These are phyloP conservation scores for Bimuria novae-zelandiae DNA, from an alignment of 2,329 filamentous ascomycete species.

Conservation along the genomic window DNA sequence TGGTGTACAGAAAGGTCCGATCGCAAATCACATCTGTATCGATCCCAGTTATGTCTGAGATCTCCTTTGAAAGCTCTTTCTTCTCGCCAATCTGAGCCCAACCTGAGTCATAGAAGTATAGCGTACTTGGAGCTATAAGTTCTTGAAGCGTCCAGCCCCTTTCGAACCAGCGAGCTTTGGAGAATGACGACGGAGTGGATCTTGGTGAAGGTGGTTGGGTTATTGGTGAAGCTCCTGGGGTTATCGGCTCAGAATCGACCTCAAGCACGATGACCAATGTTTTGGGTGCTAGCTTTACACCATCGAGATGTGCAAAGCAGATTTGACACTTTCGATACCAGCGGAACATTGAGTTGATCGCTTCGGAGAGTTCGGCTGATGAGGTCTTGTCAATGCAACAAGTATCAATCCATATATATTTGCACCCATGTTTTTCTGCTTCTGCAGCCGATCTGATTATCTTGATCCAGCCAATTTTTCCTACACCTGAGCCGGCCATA, in stretches of 20 bases:
- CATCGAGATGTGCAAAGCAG: not conserved
- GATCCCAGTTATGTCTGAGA: not conserved
- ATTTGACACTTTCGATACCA: not conserved
- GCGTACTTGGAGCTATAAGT: constrained; percentile 5
- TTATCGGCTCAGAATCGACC: not conserved
- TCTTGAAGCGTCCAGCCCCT: constrained; percentile 18
- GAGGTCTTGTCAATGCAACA: not conserved
- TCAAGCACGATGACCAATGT: not conserved
- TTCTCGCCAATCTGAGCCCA: constrained; percentile 8
- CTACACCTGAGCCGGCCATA: not conserved
- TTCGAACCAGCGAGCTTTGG: not conserved
- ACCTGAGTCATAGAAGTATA: constrained; percentile 9
- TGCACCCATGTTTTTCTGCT: not conserved
- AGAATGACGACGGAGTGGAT: not conserved
- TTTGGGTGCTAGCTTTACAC: not conserved
- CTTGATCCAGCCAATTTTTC: not conserved
- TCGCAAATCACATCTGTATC: not conserved
- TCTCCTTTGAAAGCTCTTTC: not conserved
- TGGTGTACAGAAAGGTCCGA: accelerated
- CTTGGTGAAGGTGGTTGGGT: not conserved
- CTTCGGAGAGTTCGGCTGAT: not conserved
- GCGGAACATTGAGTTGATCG: not conserved
- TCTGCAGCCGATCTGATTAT: not conserved
- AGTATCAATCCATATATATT: not conserved
- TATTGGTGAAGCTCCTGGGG: not conserved